These are phyloP conservation scores for Tetraselmis striata DNA, from an alignment of 139 green algal species.

Conservation along the genomic window DNA sequence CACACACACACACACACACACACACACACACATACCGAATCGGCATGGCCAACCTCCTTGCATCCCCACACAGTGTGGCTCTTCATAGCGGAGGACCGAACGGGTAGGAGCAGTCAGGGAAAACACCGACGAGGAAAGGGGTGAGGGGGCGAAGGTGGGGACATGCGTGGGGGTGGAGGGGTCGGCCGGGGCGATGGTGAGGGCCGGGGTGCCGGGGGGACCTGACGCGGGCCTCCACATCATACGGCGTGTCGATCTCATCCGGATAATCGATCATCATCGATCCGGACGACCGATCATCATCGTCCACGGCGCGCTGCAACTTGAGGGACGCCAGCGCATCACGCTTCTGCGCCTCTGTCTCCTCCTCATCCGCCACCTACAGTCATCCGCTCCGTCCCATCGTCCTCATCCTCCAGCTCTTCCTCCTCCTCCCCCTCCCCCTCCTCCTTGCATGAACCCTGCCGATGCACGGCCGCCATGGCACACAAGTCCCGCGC, in stretches of 20 bases:
- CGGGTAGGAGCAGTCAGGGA: not conserved
- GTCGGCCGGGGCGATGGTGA: not conserved
- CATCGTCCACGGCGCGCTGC: not conserved
- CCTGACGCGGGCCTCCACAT: not conserved
- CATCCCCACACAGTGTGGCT: no score
- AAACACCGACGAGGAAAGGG: no score
- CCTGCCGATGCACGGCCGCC: no score
- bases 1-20: no score
- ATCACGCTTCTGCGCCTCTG: not conserved
- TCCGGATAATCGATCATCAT: no score
- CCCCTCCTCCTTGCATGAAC: constrained; percentile 27
- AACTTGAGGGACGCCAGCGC: not conserved
- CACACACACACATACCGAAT: no score
- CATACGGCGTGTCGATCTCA: not conserved
- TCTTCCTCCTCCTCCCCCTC: constrained; percentile 41
- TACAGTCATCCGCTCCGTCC: constrained; percentile 26
- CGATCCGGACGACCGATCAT: no score
- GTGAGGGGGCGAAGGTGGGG: no score
- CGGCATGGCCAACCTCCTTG: no score
- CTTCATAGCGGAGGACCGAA: not conserved
- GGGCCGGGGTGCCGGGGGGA: no score
- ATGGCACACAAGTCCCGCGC: no score
- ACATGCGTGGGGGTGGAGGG: not conserved
- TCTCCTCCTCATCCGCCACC: constrained; percentile 23
- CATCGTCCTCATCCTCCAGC: constrained; percentile 19